Evolutionary conservation across 2,329 filamentous ascomycete genomes (phyloP), one percentile per base, ranked within the genome.

Genomic region (Rhinocladiella similis): DNA sequence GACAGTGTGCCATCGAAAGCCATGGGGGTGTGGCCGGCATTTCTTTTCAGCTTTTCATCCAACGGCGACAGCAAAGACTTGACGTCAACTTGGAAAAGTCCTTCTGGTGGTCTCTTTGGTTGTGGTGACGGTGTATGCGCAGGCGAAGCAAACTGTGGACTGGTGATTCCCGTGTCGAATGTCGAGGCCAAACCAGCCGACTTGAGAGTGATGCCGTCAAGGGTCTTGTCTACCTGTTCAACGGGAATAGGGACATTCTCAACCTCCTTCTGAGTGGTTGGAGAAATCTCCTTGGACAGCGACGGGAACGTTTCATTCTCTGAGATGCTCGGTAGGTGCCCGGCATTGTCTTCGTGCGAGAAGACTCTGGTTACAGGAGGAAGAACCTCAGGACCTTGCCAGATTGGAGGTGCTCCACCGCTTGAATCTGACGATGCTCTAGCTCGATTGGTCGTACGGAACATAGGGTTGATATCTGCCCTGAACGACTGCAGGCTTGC

Each of bases 121-220:
- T 33, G 29, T 41, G 63, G 59, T 16, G 69, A 64, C 22, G 66
- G 65, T 36, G 67, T 59, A 20, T 58, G 51, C 14, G 57, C 56
- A 47, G 67, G 66, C 18, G 69, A 67, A 12, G 70, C 69, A 7
- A 73, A 71, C 27, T 72, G 69, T 27, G 74, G 73, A 27, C 74
- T 75, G 61, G 75, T 72, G 51, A 77, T 71, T 56, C 70, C 73
- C 39, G 73, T 74, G 16, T 75, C 70, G 16, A 78, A 68, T 51
- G 71, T 72, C 3, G 74, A 75, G 22, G 71, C 73, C 38, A 78
- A 63, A 3, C 70, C 75, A 18, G 73, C 73, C 3, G 75, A 77
- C 54, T 77, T 78, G 48, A 78, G 68, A 5, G 72, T 77, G 54
- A 78, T 78, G 5, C 76, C 75, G 56, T 78, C 76, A 1, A 78